Conservation (phyloP, 371 early-diverging fungal species). For the Zopfochytrium polystomum region DNA sequence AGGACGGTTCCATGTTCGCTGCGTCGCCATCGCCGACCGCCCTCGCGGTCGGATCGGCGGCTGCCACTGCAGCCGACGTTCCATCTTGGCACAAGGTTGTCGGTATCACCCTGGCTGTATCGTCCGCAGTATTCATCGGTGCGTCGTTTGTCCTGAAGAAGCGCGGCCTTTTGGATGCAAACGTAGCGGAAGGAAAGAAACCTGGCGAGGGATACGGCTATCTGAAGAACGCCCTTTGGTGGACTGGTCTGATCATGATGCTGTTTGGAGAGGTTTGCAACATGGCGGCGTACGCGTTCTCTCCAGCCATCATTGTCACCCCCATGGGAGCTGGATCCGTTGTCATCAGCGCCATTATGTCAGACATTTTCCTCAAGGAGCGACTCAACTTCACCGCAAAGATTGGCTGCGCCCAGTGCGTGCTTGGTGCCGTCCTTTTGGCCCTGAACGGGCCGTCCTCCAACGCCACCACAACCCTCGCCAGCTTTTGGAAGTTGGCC, state of each 20-base stretch:
- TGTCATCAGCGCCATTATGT: slow-evolving; percentile 43
- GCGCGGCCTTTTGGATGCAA: slow-evolving; percentile 79
- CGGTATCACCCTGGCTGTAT: slow-evolving; percentile 67
- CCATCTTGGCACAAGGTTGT: slow-evolving; percentile 42
- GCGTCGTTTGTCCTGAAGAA: slow-evolving; percentile 91
- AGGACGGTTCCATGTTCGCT: too few species aligned
- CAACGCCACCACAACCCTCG: slow-evolving; percentile 37
- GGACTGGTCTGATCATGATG: slow-evolving; percentile 95
- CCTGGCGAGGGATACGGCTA: slow-evolving; percentile 62
- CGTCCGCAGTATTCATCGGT: slow-evolving; percentile 88
- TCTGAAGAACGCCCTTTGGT: slow-evolving; percentile 84
- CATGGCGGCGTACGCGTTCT: slow-evolving; percentile 92
- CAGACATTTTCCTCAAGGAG: slow-evolving; percentile 51
- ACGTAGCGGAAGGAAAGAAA: slow-evolving; percentile 17
- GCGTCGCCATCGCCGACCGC: too few species aligned
- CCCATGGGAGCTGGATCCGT: slow-evolving; percentile 88
- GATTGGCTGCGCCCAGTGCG: slow-evolving; percentile 48
- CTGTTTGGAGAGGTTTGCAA: slow-evolving; percentile 84
- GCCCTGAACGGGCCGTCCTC: slow-evolving; percentile 55
- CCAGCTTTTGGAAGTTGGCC: slow-evolving; percentile 36
- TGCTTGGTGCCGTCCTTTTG: slow-evolving; percentile 52
- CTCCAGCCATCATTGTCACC: slow-evolving; percentile 90
- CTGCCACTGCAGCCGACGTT: too few species aligned
- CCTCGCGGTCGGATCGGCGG: too few species aligned
- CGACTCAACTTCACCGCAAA: slow-evolving; percentile 46